A percentile compares a stretch with the other conserved stretches of the same genome.
Conservation (phyloP, 2,329 filamentous ascomycete species). For the Penicillium polonicum region DNA sequence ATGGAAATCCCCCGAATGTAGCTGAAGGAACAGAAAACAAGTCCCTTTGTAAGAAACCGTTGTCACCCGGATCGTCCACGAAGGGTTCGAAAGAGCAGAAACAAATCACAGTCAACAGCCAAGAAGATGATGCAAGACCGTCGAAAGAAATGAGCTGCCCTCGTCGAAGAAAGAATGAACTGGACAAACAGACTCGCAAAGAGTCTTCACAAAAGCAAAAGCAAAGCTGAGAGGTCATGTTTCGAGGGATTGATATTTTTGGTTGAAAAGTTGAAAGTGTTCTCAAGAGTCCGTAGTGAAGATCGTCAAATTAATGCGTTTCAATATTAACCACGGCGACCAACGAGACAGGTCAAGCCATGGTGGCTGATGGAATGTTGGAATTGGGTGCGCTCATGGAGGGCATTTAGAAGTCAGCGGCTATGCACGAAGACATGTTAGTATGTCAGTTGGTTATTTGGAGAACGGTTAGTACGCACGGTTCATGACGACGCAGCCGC, state of each 20-base stretch:
- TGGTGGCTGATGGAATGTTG: background rate
- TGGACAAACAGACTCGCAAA: slow-evolving; percentile 5
- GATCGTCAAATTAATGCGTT: background rate
- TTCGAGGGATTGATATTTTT: background rate
- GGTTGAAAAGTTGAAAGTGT: slow-evolving; percentile 3
- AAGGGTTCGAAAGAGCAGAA: slow-evolving; percentile 3
- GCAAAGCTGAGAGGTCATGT: slow-evolving; percentile 5
- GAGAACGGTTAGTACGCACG: background rate
- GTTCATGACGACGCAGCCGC: slow-evolving; percentile 11
- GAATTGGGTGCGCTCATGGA: background rate
- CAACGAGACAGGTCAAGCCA: background rate
- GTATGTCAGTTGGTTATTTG: background rate
- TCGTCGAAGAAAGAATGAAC: slow-evolving; percentile 5
- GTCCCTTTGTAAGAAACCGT: background rate
- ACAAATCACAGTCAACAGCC: background rate
- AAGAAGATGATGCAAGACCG: background rate
- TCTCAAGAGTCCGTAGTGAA: background rate
- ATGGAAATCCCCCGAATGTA: background rate
- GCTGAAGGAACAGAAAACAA: slow-evolving; percentile 3
- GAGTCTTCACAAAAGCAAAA: slow-evolving; percentile 7
- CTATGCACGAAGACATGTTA: background rate
- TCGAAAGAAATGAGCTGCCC: background rate
- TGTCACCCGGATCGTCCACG: slow-evolving; percentile 11
- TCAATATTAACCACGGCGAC: background rate
- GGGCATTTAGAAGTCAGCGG: slow-evolving; percentile 3